Conservation (phyloP, 2,329 filamentous ascomycete species). For the Fusarium robinianum region DNA sequence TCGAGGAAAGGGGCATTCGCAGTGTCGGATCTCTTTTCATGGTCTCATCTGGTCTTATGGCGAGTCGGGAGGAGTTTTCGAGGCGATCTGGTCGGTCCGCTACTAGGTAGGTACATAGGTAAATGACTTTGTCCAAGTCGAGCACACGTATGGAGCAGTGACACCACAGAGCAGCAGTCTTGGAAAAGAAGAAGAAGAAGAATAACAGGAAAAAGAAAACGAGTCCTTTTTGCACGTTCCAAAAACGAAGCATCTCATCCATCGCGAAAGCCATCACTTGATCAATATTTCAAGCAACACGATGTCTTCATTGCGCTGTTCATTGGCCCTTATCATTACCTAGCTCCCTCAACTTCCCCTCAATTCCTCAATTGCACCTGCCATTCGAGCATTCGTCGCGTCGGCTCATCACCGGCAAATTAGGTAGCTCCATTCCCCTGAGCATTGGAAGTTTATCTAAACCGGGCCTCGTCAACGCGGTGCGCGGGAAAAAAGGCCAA, state of each 20-base stretch:
- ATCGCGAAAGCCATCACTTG: slow-evolving; percentile 6
- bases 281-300: slow-evolving; percentile 12
- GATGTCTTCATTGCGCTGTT: slow-evolving; percentile 17
- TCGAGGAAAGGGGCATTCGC: no score
- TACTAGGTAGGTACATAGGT: no score
- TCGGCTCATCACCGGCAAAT: slow-evolving; percentile 40
- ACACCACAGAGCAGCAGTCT: background rate
- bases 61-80: no score
- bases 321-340: slow-evolving; percentile 21
- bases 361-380: no score
- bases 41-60: no score
- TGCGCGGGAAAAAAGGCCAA: slow-evolving; percentile 33
- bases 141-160: no score
- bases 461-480: slow-evolving; percentile 31
- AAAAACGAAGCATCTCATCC: background rate
- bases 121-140: slow-evolving; percentile 5
- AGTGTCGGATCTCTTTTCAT: no score
- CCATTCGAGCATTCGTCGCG: slow-evolving; percentile 15
- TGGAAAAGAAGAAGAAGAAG: background rate
- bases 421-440: slow-evolving; percentile 5
- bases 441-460: slow-evolving; percentile 15
- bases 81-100: no score
- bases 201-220: background rate
- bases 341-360: no score
- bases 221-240: slow-evolving; percentile 1